phyloP scores from a whole-genome alignment of 2,329 filamentous ascomycete species.

The Apiospora marii region DNA sequence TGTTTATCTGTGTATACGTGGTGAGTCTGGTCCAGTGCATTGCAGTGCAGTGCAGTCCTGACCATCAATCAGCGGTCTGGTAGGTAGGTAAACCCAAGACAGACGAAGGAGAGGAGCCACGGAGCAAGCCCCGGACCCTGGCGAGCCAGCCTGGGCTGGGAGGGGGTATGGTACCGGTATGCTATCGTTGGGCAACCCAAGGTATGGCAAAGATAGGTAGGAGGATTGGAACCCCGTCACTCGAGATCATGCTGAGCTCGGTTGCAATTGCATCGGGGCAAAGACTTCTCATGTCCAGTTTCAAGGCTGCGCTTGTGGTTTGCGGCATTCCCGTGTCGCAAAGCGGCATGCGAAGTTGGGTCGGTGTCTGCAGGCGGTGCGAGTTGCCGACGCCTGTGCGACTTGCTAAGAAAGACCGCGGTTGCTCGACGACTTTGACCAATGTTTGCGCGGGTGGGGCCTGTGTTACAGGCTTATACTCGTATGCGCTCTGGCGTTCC shows the following conservation, averaged over 20 bases:
- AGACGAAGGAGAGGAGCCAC: neutral
- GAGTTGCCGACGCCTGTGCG: conserved; percentile 1
- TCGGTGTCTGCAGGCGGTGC: conserved; percentile 7
- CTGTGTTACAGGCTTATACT: conserved; percentile 1
- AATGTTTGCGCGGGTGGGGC: conserved; percentile 6
- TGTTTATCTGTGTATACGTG: neutral
- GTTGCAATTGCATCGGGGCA: conserved; percentile 2
- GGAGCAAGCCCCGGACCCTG: conserved; percentile 3
- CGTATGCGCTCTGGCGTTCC: neutral
- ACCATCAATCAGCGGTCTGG: conserved; percentile 5
- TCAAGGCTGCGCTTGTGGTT: conserved; percentile 1
- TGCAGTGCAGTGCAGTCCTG: neutral
- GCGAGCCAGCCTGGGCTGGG: neutral
- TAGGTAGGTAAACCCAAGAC: neutral
- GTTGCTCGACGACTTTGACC: conserved; percentile 1
- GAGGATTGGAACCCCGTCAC: neutral
- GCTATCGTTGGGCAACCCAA: neutral
- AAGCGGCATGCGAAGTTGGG: conserved; percentile 5
- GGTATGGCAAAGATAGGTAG: conserved; percentile 7
- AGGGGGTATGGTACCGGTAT: neutral
- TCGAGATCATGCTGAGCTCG: neutral
- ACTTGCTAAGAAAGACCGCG: neutral
- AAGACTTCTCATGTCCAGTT: neutral
- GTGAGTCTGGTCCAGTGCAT: neutral
- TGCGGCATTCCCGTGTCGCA: conserved; percentile 19